These are phyloP conservation scores for Fusarium sp. DNA, from an alignment of 2,329 filamentous ascomycete genomes.

Conservation along the genomic window DNA sequence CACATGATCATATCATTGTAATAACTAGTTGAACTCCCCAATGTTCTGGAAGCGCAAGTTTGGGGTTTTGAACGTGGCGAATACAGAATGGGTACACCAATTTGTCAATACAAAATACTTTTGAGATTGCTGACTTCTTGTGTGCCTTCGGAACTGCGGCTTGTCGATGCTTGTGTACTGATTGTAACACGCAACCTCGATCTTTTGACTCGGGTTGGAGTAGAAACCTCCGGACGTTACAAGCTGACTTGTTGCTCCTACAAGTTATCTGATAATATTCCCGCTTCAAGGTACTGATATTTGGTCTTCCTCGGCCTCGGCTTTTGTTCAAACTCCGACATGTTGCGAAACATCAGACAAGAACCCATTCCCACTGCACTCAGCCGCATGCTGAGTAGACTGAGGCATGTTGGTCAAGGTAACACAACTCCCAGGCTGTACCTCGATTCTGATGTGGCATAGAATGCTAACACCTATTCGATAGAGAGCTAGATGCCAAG, in stretches of 20 bases:
- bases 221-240: not conserved
- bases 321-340: conserved; percentile 31
- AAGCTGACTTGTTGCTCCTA: not conserved
- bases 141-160: not conserved
- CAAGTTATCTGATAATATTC: no score
- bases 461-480: conserved; percentile 10
- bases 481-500: not conserved
- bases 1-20: not conserved
- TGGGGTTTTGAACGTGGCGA: not conserved
- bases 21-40: not conserved
- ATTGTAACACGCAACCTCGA: conserved; percentile 24
- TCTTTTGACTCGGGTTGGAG: conserved; percentile 22
- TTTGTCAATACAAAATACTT: conserved; percentile 1
- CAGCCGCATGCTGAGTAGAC: conserved; percentile 1
- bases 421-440: conserved; percentile 20
- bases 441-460: conserved; percentile 15
- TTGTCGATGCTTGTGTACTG: conserved; percentile 14
- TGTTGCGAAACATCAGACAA: conserved; percentile 27
- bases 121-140: not conserved
- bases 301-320: conserved; percentile 29
- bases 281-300: no score
- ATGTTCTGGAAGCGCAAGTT: not conserved
- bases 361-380: conserved; percentile 5
- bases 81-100: not conserved
- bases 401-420: conserved; percentile 7